Evolutionary conservation across 306 rosid genomes (phyloP).

Genomic region (Pyrus pyrifolia): DNA sequence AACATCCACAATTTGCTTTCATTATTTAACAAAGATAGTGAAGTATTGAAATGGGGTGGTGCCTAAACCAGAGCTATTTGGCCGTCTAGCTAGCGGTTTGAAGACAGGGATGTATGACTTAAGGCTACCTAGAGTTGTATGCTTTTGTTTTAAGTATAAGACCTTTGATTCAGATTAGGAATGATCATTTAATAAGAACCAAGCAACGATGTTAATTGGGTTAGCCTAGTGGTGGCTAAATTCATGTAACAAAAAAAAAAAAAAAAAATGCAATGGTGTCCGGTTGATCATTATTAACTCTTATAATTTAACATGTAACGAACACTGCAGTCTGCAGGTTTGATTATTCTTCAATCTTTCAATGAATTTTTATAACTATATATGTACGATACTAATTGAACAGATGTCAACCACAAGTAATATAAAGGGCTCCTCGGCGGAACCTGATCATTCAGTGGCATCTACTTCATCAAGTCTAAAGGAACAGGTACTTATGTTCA

Average conservation of each 20-base stretch:
- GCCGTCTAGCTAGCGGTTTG: neutral
- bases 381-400: neutral
- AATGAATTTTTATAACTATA: neutral
- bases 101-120: neutral
- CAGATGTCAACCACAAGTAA: slow-evolving; percentile 30
- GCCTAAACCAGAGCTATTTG: neutral
- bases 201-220: neutral
- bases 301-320: neutral
- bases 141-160: neutral
- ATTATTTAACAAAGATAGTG: neutral
- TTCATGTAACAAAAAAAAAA: no score
- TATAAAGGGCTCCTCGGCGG: slow-evolving; percentile 31
- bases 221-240: neutral
- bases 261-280: neutral
- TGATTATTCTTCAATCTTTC: neutral
- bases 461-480: slow-evolving; percentile 33
- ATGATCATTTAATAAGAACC: neutral
- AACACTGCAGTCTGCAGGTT: neutral
- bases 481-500: slow-evolving; percentile 36
- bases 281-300: no score
- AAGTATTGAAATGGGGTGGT: neutral
- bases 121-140: neutral
- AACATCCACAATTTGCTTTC: neutral
- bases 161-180: neutral
- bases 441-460: slow-evolving; percentile 23